Evolutionary conservation across 805 yeast species (phyloP), one percentile per base, ranked within the genome.

Genomic region (Wickerhamiella dianesei): DNA sequence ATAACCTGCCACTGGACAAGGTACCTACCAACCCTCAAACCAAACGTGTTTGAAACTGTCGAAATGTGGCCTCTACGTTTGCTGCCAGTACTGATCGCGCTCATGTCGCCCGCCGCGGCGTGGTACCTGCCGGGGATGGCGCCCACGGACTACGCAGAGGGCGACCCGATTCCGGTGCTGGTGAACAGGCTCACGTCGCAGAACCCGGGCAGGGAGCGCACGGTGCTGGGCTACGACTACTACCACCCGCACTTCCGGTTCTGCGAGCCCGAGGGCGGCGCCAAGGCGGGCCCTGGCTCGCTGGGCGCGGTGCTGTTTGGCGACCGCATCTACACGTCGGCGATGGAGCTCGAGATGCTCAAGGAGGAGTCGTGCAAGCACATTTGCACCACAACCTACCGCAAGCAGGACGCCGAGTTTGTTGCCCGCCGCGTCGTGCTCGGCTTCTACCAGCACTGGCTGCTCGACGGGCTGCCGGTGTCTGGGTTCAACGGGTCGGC

Each of bases 101-200:
- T 52, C 35, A 46, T 50, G 21, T 41, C 52, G 17, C 43, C 53
- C 16, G 62, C 64, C 17, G 47, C 53, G 44, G 94, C 80, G 2
- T 89, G 92, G 66, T 89, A 92, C 61, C 70, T 92, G 47, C 97
- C 97, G 0, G 97, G 97, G 6, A 92, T 87, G 20, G 95, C 97
- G 0, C 97, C 98, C 17, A 83, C 94, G 1, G 81, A 89, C 44
- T 92, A 89, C 60, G 69, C 72, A 41, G 71, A 75, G 50, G 86
- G 80, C 44, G 94, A 88, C 46, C 55, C 59, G 2, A 79, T 92
- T 44, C 85, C 89, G 14, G 67, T 92, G 46, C 68, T 82, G 44
- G 98, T 92, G 29, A 92, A 92, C 61, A 94, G 87, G 58, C 75
- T 92, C 56, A 85, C 96, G 0, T 95, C 96, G 14, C 86, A 3